Evolutionary conservation across 371 early-diverging fungal genomes (phyloP), one percentile per base, ranked within the genome.

Genomic region (Syncephalis plumigaleata): DNA sequence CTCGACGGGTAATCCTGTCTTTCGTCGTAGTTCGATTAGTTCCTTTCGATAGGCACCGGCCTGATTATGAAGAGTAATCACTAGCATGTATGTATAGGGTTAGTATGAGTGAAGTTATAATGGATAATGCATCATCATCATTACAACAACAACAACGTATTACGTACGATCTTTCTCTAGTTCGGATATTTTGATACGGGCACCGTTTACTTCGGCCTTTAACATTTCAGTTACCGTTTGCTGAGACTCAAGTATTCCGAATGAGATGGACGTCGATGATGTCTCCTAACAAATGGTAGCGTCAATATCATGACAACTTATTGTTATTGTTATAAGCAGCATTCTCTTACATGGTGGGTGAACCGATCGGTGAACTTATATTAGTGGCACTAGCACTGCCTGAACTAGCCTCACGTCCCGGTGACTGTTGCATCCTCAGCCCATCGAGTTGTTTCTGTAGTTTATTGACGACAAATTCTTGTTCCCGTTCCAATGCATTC

Each of bases 401-500:
- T 16, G 56, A 51, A 9, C 45, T 51, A 55, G 48, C 9, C 4
- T 31, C 31, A 31, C 31, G 31, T 11, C 31, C 31, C 31, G 31
- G 48, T 45, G 46, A 54, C 40, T 64, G 65, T 43, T 73, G 69
- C 25, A 60, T 55, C 23, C 69, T 63, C 48, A 73, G 53, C 7
- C 65, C 59, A 42, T 76, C 77, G 44, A 75, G 43, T 49, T 76
- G 79, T 45, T 73, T 76, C 44, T 69, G 78, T 36, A 75, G 59
- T 43, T 63, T 70, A 53, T 86, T 86, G 36, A 86, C 83, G 47
- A 85, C 71, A 46, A 72, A 77, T 60, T 86, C 87, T 56, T 86
- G 87, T 48, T 85, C 86, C 55, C 80, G 84, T 49, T 86, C 87
- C 51, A 86, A 58, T 3, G 79, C 76, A 51, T 73, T 81, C 46